Conservation (phyloP, 2,329 filamentous ascomycete species). For the Trichoderma koningiopsis region DNA sequence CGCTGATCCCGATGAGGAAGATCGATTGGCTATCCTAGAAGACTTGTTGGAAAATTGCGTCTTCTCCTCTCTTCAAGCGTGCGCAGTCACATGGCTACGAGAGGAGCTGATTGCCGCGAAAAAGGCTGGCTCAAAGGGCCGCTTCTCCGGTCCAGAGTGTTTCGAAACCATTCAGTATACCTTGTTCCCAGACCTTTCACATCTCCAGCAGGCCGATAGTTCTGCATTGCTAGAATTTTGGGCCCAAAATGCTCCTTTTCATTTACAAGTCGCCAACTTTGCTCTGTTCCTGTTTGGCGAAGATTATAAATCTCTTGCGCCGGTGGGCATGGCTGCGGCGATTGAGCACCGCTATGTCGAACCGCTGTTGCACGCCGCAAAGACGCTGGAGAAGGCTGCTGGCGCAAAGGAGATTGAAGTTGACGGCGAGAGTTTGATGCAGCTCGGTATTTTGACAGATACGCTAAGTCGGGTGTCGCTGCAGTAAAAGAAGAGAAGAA, state of each 20-base stretch:
- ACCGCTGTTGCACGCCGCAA: slow-evolving; percentile 52
- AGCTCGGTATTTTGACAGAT: slow-evolving; percentile 47
- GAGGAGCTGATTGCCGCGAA: slow-evolving; percentile 60
- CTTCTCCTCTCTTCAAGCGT: slow-evolving; percentile 63
- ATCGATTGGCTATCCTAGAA: slow-evolving; percentile 62
- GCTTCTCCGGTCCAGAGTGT: slow-evolving; percentile 57
- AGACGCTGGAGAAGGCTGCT: slow-evolving; percentile 38
- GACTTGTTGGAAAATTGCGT: slow-evolving; percentile 68
- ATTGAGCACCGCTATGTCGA: slow-evolving; percentile 61
- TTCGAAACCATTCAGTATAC: slow-evolving; percentile 63
- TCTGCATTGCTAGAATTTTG: slow-evolving; percentile 55
- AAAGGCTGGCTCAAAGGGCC: slow-evolving; percentile 36
- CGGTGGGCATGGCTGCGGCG: slow-evolving; percentile 57
- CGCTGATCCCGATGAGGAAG: slow-evolving; percentile 59
- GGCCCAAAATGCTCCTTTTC: slow-evolving; percentile 54
- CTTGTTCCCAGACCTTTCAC: slow-evolving; percentile 60
- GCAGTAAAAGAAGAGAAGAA: slow-evolving; percentile 35
- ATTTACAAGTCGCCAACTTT: slow-evolving; percentile 64
- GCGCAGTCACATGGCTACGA: slow-evolving; percentile 64
- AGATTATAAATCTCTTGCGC: slow-evolving; percentile 52
- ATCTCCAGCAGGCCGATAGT: slow-evolving; percentile 46
- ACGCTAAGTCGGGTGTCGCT: slow-evolving; percentile 46
- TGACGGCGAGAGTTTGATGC: slow-evolving; percentile 40
- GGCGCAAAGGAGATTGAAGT: slow-evolving; percentile 39
- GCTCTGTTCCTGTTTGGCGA: slow-evolving; percentile 57